A percentile compares a stretch with the other conserved stretches of the same genome.
Evolutionary conservation across 1,139 yeast species (phyloP).

Genomic region (Lodderomyces oxycetoniae): DNA sequence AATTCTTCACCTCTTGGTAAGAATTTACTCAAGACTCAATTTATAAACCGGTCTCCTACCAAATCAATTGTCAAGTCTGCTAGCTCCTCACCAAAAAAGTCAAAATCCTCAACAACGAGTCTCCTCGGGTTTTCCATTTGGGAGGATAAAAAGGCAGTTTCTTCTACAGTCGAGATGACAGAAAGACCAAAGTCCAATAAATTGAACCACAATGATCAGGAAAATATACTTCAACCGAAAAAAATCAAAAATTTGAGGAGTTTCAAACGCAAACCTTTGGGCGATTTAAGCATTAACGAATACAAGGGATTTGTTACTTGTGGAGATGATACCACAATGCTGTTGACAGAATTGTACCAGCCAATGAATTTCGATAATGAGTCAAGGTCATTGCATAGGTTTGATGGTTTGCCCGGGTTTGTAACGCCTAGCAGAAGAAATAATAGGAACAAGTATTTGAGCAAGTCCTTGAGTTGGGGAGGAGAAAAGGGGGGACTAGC

Average conservation of each 20-base stretch:
- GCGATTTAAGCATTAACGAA: conserved; percentile 28
- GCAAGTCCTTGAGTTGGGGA: conserved; percentile 16
- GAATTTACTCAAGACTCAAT: not conserved
- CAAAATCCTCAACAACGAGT: conserved; percentile 3
- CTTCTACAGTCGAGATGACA: conserved; percentile 6
- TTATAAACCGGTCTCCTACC: not conserved
- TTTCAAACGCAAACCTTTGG: conserved; percentile 28
- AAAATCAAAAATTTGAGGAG: conserved; percentile 14
- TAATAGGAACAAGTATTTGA: conserved; percentile 21
- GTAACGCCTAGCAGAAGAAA: conserved; percentile 32
- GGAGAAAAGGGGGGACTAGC: no score
- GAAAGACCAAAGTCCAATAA: conserved; percentile 18
- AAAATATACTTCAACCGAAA: conserved; percentile 43
- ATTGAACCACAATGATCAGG: conserved; percentile 37
- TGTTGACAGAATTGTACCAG: conserved; percentile 29
- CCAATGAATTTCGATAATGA: conserved; percentile 32
- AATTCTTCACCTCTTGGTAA: not conserved
- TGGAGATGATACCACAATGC: conserved; percentile 12
- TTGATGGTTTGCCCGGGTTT: conserved; percentile 27
- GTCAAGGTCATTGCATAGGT: conserved; percentile 33
- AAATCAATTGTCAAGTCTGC: conserved; percentile 4
- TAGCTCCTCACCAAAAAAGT: conserved; percentile 16
- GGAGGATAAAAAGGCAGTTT: conserved; percentile 25
- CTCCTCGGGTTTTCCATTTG: conserved; percentile 31
- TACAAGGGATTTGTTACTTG: conserved; percentile 31